phyloP scores from a whole-genome alignment of 1,284 basidiomycete genomes.

The Neonothopanus nambi region DNA sequence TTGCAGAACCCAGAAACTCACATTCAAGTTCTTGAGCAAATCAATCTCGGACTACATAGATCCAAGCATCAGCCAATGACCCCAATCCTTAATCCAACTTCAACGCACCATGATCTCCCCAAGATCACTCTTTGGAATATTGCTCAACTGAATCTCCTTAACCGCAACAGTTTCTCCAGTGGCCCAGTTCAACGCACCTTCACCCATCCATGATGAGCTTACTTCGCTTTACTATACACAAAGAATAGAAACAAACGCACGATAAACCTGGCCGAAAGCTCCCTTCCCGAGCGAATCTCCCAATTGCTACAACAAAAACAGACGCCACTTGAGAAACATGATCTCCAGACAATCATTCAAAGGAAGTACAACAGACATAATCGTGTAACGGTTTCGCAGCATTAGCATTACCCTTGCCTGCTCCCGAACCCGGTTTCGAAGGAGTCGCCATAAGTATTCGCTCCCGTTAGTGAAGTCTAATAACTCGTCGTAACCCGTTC shows the following conservation, averaged over 20 bases:
- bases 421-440: no score
- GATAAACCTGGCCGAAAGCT: slow-evolving; percentile 93
- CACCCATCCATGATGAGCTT: no score
- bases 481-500: no score
- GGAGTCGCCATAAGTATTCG: no score
- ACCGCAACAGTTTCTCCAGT: slow-evolving; percentile 96
- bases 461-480: no score
- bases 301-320: slow-evolving; percentile 71
- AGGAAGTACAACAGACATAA: background rate
- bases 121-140: slow-evolving; percentile 90
- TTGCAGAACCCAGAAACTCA: slow-evolving; percentile 38
- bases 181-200: slow-evolving; percentile 93
- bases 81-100: slow-evolving; percentile 15
- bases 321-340: background rate
- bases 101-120: slow-evolving; percentile 92
- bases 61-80: background rate
- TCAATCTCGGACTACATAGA: slow-evolving; percentile 95
- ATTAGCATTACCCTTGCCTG: no score
- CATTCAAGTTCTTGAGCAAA: slow-evolving; percentile 94
- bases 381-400: background rate
- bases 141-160: slow-evolving; percentile 92
- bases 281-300: slow-evolving; percentile 94
- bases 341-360: background rate
- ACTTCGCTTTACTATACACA: slow-evolving; percentile 5
- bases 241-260: slow-evolving; percentile 45